Conservation (phyloP, 2,329 filamentous ascomycete genomes). For the Fusarium heterosporum region DNA sequence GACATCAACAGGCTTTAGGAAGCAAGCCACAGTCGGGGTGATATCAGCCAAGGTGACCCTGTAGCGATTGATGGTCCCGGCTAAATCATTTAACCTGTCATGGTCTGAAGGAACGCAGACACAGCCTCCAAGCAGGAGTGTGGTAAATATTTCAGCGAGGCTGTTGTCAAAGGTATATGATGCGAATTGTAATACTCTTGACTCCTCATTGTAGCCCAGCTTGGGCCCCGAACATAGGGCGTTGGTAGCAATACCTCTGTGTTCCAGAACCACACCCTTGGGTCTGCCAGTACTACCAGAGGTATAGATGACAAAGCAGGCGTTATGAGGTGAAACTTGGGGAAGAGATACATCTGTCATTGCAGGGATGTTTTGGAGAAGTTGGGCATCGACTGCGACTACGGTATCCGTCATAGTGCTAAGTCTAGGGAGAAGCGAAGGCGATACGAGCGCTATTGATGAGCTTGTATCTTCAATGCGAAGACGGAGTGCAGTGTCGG, state of each 20-base stretch:
- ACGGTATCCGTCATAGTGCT: slow-evolving; percentile 9
- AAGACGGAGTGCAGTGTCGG: slow-evolving; percentile 31
- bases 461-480: slow-evolving; percentile 27
- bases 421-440: slow-evolving; percentile 2
- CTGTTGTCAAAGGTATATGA: slow-evolving; percentile 40
- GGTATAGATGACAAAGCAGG: slow-evolving; percentile 39
- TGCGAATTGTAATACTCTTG: slow-evolving; percentile 36
- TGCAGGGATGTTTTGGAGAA: background rate
- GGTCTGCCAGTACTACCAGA: slow-evolving; percentile 35
- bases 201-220: slow-evolving; percentile 23
- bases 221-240: slow-evolving; percentile 17
- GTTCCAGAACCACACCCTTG: slow-evolving; percentile 35
- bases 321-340: slow-evolving; percentile 11
- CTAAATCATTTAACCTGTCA: slow-evolving; percentile 32
- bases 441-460: slow-evolving; percentile 26
- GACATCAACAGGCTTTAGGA: slow-evolving; percentile 24
- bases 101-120: slow-evolving; percentile 38
- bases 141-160: slow-evolving; percentile 33
- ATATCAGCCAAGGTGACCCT: slow-evolving; percentile 29
- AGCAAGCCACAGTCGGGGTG: slow-evolving; percentile 35
- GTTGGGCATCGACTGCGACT: slow-evolving; percentile 17
- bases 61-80: slow-evolving; percentile 26
- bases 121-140: slow-evolving; percentile 21
- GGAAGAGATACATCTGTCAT: background rate
- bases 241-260: slow-evolving; percentile 28